phyloP scores from a whole-genome alignment of 2,329 filamentous ascomycete genomes.

The Chaetomium olivaceum region DNA sequence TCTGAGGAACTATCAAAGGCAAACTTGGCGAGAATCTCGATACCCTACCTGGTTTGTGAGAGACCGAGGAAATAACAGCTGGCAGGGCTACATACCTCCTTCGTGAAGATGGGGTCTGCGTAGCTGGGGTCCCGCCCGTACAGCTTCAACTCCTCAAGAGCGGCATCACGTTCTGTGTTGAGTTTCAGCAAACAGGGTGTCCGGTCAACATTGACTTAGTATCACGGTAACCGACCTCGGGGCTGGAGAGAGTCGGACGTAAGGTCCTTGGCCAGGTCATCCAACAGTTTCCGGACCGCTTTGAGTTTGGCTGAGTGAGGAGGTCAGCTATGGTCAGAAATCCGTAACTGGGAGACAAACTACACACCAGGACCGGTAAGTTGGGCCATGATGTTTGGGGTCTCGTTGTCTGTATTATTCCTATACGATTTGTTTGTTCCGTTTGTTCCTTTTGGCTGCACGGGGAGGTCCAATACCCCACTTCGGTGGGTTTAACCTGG shows the following conservation, averaged over 20 bases:
- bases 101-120: constrained; percentile 82
- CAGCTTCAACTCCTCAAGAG: constrained; percentile 72
- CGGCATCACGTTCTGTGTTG: constrained; percentile 59
- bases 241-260: constrained; percentile 58
- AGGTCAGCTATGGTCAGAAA: constrained; percentile 16
- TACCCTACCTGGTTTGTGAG: constrained; percentile 56
- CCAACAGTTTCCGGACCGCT: constrained; percentile 66
- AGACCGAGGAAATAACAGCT: neutral
- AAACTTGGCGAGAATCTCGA: constrained; percentile 69
- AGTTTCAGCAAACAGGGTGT: neutral
- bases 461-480: neutral
- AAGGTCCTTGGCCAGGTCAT: constrained; percentile 63
- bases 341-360: neutral
- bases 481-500: neutral
- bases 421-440: neutral
- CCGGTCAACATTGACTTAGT: too few species aligned
- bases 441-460: neutral
- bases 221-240: constrained; percentile 52
- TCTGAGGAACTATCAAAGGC: constrained; percentile 67
- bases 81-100: constrained; percentile 55
- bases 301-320: constrained; percentile 60
- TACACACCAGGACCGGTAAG: constrained; percentile 48
- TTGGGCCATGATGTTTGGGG: constrained; percentile 21
- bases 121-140: constrained; percentile 70
- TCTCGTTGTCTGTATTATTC: neutral